Evolutionary conservation across 2,329 filamentous ascomycete species (phyloP).

Genomic region (Pleoardoris graminearum): DNA sequence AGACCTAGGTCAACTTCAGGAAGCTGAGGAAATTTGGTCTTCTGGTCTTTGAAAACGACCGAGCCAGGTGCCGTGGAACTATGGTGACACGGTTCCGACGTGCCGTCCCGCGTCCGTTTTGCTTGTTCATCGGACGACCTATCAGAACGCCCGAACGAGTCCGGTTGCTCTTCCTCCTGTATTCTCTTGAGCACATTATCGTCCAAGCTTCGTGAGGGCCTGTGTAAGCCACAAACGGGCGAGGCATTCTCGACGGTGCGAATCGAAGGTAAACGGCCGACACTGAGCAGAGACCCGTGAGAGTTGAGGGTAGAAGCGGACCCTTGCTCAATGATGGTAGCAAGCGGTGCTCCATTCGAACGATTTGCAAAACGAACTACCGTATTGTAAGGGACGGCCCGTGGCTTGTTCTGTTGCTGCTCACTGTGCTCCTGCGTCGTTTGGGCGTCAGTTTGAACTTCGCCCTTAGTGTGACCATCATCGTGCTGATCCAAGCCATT

Average conservation of each 20-base stretch:
- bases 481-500: conserved; percentile 9
- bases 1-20: conserved; percentile 7
- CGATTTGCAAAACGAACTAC: conserved; percentile 33
- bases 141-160: conserved; percentile 3
- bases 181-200: conserved; percentile 22
- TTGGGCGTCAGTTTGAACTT: conserved; percentile 6
- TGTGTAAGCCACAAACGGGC: conserved; percentile 16
- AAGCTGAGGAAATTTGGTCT: conserved; percentile 9
- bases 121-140: conserved; percentile 6
- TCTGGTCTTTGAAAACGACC: conserved; percentile 6
- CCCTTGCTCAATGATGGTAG: conserved; percentile 49
- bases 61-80: conserved; percentile 16
- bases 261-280: conserved; percentile 23
- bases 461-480: conserved; percentile 20
- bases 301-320: conserved; percentile 48
- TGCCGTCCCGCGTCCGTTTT: conserved; percentile 6
- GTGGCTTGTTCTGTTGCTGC: conserved; percentile 23
- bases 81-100: conserved; percentile 8
- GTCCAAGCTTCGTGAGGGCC: conserved; percentile 23
- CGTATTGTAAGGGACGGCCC: conserved; percentile 29
- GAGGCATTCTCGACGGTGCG: conserved; percentile 20
- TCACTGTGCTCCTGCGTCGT: conserved; percentile 7
- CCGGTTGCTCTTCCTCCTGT: conserved; percentile 20
- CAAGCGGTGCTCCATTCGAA: conserved; percentile 45
- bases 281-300: conserved; percentile 30